phyloP scores from a whole-genome alignment of 306 rosid species.

The Inga leiocalycina region DNA sequence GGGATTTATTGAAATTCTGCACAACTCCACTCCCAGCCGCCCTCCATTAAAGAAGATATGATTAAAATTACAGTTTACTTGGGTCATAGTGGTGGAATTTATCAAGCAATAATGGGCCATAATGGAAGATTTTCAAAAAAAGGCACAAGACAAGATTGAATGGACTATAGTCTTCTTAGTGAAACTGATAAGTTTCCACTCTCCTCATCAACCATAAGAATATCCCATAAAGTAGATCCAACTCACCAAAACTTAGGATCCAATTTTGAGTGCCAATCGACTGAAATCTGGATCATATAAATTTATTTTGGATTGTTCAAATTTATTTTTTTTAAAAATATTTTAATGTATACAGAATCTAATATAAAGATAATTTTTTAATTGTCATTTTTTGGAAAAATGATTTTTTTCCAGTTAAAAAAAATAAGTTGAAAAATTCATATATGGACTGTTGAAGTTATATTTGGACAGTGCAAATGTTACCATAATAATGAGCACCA shows the following conservation, averaged over 20 bases:
- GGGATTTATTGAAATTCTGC: background rate
- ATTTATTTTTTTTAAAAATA: too few species aligned
- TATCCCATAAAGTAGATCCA: constrained; percentile 8
- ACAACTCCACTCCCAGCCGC: background rate
- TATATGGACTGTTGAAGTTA: too few species aligned
- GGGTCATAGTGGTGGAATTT: constrained; percentile 5
- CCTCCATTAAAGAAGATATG: background rate
- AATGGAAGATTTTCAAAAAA: background rate
- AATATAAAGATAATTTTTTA: too few species aligned
- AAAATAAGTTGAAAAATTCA: too few species aligned
- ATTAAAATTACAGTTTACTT: constrained; percentile 22
- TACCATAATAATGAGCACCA: too few species aligned
- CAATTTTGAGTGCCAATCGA: too few species aligned
- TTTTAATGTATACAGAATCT: too few species aligned
- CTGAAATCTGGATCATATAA: too few species aligned
- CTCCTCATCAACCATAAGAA: constrained; percentile 24
- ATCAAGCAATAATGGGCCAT: background rate
- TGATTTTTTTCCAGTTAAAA: too few species aligned
- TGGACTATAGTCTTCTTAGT: background rate
- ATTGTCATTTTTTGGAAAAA: too few species aligned
- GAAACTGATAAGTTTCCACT: constrained; percentile 9
- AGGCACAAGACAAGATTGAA: background rate
- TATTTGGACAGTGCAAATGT: too few species aligned
- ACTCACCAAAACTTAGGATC: background rate
- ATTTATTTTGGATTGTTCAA: too few species aligned